phyloP scores from a whole-genome alignment of 2,329 filamentous ascomycete species.

The Penicillium sp. region DNA sequence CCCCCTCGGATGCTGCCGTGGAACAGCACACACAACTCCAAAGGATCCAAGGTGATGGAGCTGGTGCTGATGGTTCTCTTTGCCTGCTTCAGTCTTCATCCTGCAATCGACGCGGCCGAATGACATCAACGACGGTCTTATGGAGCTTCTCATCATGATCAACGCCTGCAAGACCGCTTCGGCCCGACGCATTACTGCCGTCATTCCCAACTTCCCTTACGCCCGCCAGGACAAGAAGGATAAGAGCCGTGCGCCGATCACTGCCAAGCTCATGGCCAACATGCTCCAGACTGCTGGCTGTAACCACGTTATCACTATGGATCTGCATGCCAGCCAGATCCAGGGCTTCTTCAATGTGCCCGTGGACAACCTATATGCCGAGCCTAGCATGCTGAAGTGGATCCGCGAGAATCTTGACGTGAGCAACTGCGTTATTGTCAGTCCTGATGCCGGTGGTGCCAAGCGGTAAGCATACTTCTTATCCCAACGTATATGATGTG shows the following conservation, averaged over 20 bases:
- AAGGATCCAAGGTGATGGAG: not conserved
- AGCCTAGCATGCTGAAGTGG: constrained; percentile 89
- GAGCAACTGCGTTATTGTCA: constrained; percentile 88
- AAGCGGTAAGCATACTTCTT: constrained; percentile 64
- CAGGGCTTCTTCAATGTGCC: constrained; percentile 93
- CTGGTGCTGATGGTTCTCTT: constrained; percentile 19
- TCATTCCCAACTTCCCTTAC: constrained; percentile 96
- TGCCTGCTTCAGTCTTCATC: constrained; percentile 72
- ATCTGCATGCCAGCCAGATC: constrained; percentile 90
- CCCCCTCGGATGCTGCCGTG: constrained; percentile 16
- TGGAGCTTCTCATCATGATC: constrained; percentile 98
- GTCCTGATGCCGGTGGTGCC: constrained; percentile 90
- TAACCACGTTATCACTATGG: constrained; percentile 94
- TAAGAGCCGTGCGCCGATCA: constrained; percentile 93
- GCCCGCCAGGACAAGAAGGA: constrained; percentile 98
- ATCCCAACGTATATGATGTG: too few species aligned
- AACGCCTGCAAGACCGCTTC: constrained; percentile 87
- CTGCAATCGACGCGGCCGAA: constrained; percentile 92
- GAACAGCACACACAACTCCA: not conserved
- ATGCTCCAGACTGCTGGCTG: constrained; percentile 96
- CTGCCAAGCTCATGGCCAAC: constrained; percentile 92
- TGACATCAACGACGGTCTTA: constrained; percentile 96
- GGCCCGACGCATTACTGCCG: constrained; percentile 89
- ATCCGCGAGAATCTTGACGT: constrained; percentile 83
- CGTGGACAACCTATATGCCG: constrained; percentile 84